Evolutionary conservation across 2,329 filamentous ascomycete genomes (phyloP).

Genomic region (Talaromyces piceae): DNA sequence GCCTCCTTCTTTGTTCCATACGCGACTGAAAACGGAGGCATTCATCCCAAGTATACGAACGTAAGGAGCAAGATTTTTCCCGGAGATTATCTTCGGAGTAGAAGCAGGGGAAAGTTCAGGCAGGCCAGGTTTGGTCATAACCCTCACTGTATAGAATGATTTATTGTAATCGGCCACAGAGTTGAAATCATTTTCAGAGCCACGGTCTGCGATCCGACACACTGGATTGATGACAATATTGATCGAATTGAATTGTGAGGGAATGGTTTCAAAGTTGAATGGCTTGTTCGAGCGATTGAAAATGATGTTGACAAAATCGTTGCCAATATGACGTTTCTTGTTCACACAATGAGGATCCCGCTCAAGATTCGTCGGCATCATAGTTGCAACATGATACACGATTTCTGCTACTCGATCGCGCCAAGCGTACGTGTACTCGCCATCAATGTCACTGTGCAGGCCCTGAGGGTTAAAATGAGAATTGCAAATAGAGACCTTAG

Average conservation of each 20-base stretch:
- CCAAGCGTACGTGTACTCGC: slow-evolving; percentile 87
- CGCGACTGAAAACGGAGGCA: slow-evolving; percentile 82
- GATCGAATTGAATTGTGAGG: slow-evolving; percentile 92
- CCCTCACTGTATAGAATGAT: slow-evolving; percentile 78
- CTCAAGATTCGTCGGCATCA: slow-evolving; percentile 87
- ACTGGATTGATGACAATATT: slow-evolving; percentile 94
- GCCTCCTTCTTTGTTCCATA: slow-evolving; percentile 69
- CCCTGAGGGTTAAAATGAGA: slow-evolving; percentile 91
- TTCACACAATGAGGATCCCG: slow-evolving; percentile 66
- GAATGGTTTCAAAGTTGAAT: slow-evolving; percentile 86
- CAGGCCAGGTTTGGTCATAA: slow-evolving; percentile 81
- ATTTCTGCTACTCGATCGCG: slow-evolving; percentile 91
- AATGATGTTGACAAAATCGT: slow-evolving; percentile 96
- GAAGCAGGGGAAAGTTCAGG: slow-evolving; percentile 86
- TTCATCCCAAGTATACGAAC: slow-evolving; percentile 86
- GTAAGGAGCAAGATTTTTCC: slow-evolving; percentile 73
- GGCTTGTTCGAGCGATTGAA: slow-evolving; percentile 93
- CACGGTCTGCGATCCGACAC: slow-evolving; percentile 29
- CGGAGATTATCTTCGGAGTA: slow-evolving; percentile 79
- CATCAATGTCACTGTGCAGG: slow-evolving; percentile 75
- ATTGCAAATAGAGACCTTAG: slow-evolving; percentile 69
- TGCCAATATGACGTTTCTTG: slow-evolving; percentile 94
- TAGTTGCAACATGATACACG: slow-evolving; percentile 89
- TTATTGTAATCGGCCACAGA: slow-evolving; percentile 23
- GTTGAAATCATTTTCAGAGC: slow-evolving; percentile 23